These are phyloP conservation scores for Agaricales sp. DNA, from an alignment of 1,284 basidiomycete species.

Conservation along the genomic window DNA sequence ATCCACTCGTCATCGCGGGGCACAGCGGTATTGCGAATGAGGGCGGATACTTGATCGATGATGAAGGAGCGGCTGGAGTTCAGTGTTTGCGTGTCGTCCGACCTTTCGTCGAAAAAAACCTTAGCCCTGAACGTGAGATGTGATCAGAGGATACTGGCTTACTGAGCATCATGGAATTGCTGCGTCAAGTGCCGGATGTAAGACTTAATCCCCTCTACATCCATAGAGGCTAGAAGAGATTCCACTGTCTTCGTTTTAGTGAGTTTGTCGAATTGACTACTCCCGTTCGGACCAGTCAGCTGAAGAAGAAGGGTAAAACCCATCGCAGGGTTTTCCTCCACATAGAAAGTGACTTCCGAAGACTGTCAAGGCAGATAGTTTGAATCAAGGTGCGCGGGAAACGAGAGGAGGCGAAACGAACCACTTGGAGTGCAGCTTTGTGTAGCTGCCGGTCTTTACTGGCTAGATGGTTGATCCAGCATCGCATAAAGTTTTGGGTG, in stretches of 20 bases:
- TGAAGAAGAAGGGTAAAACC: slow-evolving; percentile 84
- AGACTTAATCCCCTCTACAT: slow-evolving; percentile 63
- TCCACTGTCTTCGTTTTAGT: slow-evolving; percentile 94
- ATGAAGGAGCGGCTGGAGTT: slow-evolving; percentile 69
- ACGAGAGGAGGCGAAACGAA: slow-evolving; percentile 25
- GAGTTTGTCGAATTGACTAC: slow-evolving; percentile 83
- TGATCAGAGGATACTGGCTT: slow-evolving; percentile 27
- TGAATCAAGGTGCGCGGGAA: slow-evolving; percentile 5
- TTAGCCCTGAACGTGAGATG: slow-evolving; percentile 5
- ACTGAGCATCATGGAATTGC: background rate
- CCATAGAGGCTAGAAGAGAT: slow-evolving; percentile 71
- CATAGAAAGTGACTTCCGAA: slow-evolving; percentile 65
- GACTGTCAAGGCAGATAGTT: slow-evolving; percentile 31
- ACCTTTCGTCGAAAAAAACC: slow-evolving; percentile 15
- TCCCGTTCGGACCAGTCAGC: slow-evolving; percentile 80
- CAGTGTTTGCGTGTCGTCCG: slow-evolving; percentile 34
- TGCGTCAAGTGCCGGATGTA: slow-evolving; percentile 71
- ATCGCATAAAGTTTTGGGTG: slow-evolving; percentile 93
- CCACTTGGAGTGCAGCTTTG: slow-evolving; percentile 77
- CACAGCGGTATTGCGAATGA: slow-evolving; percentile 74
- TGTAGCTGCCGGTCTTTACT: slow-evolving; percentile 83
- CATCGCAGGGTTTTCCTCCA: slow-evolving; percentile 67
- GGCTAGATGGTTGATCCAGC: slow-evolving; percentile 93
- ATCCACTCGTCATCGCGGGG: slow-evolving; percentile 80
- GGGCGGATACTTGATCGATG: slow-evolving; percentile 74